Evolutionary conservation across 2,329 filamentous ascomycete species (phyloP), one percentile per base, ranked within the genome.

Genomic region (Botrytis pseudocinerea): DNA sequence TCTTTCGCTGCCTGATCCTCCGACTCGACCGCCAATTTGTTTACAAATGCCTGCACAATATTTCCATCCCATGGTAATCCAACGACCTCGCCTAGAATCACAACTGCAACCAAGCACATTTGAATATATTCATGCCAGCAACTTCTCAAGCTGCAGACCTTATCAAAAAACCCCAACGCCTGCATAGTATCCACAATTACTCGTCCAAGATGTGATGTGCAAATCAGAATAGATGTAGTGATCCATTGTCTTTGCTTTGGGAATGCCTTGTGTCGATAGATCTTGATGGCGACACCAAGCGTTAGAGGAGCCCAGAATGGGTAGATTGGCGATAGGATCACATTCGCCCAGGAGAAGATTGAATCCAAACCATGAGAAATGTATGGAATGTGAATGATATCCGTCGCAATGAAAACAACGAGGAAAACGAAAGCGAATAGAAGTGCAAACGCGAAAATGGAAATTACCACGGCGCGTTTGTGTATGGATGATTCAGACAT

Each of bases 201-300:
- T 42, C 40, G 25, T 42, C 38, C 60, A 63, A 63, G 38, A 42
- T 42, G 60, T 18, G 38, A 38, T 28, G 25, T n/a, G 12, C 16
- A 63, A 8, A 63, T 44, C 38, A 63, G 8, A 10, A 63, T 44
- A 18, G 60, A 63, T 63, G 60, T 28, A 44, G 60, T 63, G 25
- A 63, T 44, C 60, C 60, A 63, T 42, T 63, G 22, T 62, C 25
- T 16, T 42, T 62, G 60, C 8, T 62, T 62, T 18, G 60, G 60
- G 20, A 62, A 62, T 28, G 25, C 7, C 25, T 62, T 40, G 38
- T 62, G 60, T 62, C 60, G 60, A 62, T 14, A 42, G 20, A 62
- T 25, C 38, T 62, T 62, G 60, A 42, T 42, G 38, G 60, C 42
- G 25, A 62, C 12, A 42, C 38, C 60, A 20, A 62, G 60, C 16